Base-by-base conservation (phyloP, 306 rosid species). In the Heteromeles arbutifolia region DNA sequence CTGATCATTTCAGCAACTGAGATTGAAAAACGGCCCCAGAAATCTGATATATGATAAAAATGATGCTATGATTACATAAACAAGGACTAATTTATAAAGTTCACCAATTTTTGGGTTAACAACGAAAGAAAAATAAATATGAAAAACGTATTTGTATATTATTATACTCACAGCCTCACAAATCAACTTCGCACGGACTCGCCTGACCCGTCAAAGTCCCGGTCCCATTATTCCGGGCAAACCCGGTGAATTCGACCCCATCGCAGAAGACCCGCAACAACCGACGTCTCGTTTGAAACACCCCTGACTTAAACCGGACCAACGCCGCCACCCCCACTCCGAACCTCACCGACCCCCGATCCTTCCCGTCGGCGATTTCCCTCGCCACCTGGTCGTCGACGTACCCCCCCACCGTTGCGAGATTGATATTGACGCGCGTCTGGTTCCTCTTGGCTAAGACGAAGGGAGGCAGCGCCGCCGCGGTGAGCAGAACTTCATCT, bases 161-260 rank as follows among this genome's bases (percentile, higher is more conserved):
- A 52, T 21, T 56, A n/a, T 54, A 54, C 44, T 18, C 68, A 63
- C 13, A 29, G 24, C 2, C 18, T 64, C 43, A 64, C 43, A 73
- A 59, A 25, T 56, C 14, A 77, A 69, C 80, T 24, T 50, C 13
- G 48, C 79, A 78, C 10, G 53, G 22, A 52, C 37, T 34, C 44
- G 82, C 34, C 50, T 59, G 65, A 53, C 57, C 82, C 63, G n/a
- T 24, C 71, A 80, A 64, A 58, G 79, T 25, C 28, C 77, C 84
- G 12, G 82, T 63, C 34, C 25, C 78, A 52, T 78, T 72, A 25
- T 78, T 72, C 2, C 66, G 3, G 17, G 52, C 58, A 25, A 77
- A 53, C 39, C 66, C 52, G 54, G 54, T 48, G 56, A 74, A 31
- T 15, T 41, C 43, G 19, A 84, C 43, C 32, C 25, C 69, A 26